phyloP scores from a whole-genome alignment of 2,329 filamentous ascomycete genomes.

The Botryotinia convoluta region DNA sequence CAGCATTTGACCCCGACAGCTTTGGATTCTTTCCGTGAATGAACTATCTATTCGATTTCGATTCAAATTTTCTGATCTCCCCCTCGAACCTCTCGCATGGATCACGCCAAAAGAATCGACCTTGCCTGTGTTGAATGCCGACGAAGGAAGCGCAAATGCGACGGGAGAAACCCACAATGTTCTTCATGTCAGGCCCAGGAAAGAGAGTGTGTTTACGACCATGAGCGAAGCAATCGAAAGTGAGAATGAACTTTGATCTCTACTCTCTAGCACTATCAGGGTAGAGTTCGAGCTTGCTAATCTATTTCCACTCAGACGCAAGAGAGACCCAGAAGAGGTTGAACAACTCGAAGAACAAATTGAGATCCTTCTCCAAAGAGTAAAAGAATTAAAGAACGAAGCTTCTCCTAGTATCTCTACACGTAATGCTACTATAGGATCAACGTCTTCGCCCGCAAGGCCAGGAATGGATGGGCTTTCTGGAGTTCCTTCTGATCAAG shows the following conservation, averaged over 20 bases:
- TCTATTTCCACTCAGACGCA: neutral
- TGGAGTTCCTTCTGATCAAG: neutral
- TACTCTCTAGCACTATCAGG: neutral
- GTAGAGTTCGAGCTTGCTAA: neutral
- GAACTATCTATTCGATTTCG: neutral
- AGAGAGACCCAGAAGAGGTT: neutral
- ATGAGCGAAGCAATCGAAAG: neutral
- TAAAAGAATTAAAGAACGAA: neutral
- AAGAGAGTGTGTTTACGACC: neutral
- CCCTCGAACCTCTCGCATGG: neutral
- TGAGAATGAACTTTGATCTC: neutral
- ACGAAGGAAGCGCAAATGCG: neutral
- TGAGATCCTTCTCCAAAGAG: neutral
- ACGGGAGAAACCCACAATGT: neutral
- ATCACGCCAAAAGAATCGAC: neutral
- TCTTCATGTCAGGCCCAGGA: neutral
- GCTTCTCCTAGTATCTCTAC: neutral
- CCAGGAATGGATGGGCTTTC: neutral
- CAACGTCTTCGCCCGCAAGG: neutral
- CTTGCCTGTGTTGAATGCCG: constrained; percentile 5
- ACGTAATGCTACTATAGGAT: neutral
- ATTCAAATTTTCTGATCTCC: neutral
- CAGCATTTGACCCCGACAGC: neutral
- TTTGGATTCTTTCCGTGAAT: neutral
- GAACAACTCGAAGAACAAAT: constrained; percentile 1